A percentile compares a stretch with the other conserved stretches of the same genome.
Conservation (phyloP, 768 basidiomycete genomes). For the Flagelloscypha sp. region DNA sequence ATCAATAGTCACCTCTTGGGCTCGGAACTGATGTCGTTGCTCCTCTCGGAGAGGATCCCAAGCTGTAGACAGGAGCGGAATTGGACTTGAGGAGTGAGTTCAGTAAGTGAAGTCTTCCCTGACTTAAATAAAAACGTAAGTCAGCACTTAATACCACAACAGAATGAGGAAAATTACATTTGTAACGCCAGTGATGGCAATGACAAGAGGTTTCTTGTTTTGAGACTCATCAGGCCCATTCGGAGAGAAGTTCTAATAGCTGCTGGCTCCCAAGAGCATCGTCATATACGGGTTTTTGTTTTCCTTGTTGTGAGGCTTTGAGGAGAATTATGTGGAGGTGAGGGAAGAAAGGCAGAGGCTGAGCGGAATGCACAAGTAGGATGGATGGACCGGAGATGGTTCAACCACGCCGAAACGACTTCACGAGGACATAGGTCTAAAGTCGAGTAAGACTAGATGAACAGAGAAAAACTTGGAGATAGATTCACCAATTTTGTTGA, state of each 20-base stretch:
- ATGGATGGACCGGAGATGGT: slow-evolving; percentile 47
- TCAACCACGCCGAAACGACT: slow-evolving; percentile 60
- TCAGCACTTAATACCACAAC: slow-evolving; percentile 5
- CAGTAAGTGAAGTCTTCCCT: slow-evolving; percentile 82
- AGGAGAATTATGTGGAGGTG: slow-evolving; percentile 14
- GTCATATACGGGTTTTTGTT: slow-evolving; percentile 29
- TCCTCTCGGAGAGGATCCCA: slow-evolving; percentile 40
- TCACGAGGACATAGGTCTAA: slow-evolving; percentile 78
- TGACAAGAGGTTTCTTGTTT: slow-evolving; percentile 49
- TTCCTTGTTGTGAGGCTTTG: slow-evolving; percentile 36
- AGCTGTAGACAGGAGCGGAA: slow-evolving; percentile 52
- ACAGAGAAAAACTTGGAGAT: slow-evolving; percentile 1
- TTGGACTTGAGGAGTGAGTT: slow-evolving; percentile 61
- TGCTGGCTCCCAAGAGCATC: slow-evolving; percentile 59
- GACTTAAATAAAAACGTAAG: slow-evolving; percentile 30
- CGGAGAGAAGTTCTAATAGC: slow-evolving; percentile 39
- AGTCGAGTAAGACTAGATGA: not conserved
- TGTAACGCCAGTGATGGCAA: slow-evolving; percentile 78
- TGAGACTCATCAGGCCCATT: slow-evolving; percentile 37
- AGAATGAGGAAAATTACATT: slow-evolving; percentile 46
- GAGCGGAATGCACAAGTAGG: slow-evolving; percentile 69
- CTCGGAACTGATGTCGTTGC: slow-evolving; percentile 67
- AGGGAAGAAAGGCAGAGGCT: slow-evolving; percentile 57
- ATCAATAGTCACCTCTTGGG: slow-evolving; percentile 54
- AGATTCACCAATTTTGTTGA: slow-evolving; percentile 81